These are phyloP conservation scores for Ormosia semicastrata DNA, from an alignment of 306 rosid genomes.

Conservation along the genomic window DNA sequence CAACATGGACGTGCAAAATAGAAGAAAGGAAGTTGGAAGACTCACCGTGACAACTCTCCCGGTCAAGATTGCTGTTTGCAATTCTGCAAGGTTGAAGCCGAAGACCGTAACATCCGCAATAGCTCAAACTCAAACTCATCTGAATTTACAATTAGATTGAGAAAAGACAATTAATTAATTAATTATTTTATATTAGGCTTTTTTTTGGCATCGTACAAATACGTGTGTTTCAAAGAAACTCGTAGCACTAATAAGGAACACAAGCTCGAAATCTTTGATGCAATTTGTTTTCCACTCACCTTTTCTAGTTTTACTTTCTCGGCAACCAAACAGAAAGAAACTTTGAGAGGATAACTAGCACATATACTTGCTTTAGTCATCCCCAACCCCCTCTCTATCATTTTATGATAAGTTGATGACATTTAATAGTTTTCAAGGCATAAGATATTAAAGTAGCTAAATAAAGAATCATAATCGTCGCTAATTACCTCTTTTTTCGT, in stretches of 20 bases:
- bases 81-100: conserved; percentile 24
- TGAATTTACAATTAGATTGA: background rate
- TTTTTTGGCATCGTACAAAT: background rate
- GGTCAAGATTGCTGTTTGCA: conserved; percentile 19
- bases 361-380: too few relatives aligned
- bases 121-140: conserved; percentile 41
- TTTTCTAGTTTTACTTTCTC: background rate
- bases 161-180: background rate
- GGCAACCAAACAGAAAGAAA: background rate
- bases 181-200: background rate
- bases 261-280: background rate
- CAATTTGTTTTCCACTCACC: background rate
- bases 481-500: too few relatives aligned
- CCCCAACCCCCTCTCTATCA: too few relatives aligned
- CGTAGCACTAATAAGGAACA: background rate
- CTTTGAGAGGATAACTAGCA: too few relatives aligned
- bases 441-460: too few relatives aligned
- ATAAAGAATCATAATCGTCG: too few relatives aligned
- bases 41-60: too few relatives aligned
- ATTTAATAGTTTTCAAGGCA: too few relatives aligned
- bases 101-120: conserved; percentile 17
- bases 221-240: too few relatives aligned
- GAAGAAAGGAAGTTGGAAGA: background rate
- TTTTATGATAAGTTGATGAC: too few relatives aligned
- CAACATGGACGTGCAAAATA: background rate